phyloP scores from a whole-genome alignment of 495 filamentous ascomycete genomes.

The Copromyces sp. region DNA sequence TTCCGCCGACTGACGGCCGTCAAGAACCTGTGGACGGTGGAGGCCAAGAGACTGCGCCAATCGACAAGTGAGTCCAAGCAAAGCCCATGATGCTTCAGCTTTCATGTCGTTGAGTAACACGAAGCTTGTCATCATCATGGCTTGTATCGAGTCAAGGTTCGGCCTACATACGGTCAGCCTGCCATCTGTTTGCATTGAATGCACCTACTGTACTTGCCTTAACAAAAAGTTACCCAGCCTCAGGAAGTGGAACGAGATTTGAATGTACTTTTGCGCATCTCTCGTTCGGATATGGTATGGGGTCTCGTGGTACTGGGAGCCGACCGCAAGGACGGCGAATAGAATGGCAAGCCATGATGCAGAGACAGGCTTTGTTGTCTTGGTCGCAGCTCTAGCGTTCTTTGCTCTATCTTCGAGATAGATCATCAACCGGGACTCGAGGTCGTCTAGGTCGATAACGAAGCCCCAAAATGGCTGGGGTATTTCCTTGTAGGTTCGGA shows the following conservation, averaged over 20 bases:
- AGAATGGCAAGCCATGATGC: constrained; percentile 62
- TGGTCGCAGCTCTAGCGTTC: constrained; percentile 37
- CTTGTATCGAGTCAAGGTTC: constrained; percentile 48
- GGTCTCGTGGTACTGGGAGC: constrained; percentile 68
- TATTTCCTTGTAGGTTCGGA: constrained; percentile 65
- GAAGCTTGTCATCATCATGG: constrained; percentile 42
- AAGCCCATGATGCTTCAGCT: constrained; percentile 47
- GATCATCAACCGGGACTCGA: constrained; percentile 54
- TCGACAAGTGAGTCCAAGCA: constrained; percentile 44
- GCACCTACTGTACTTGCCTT: constrained; percentile 18
- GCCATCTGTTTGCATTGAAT: background rate
- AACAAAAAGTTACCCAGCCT: constrained; percentile 43
- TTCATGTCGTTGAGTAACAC: constrained; percentile 51
- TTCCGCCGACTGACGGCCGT: constrained; percentile 26
- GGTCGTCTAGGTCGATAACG: constrained; percentile 54
- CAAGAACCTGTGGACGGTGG: constrained; percentile 33
- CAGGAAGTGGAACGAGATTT: constrained; percentile 48
- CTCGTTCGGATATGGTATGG: constrained; percentile 44
- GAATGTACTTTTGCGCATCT: constrained; percentile 44
- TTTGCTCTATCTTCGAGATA: constrained; percentile 58
- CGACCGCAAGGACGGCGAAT: constrained; percentile 70
- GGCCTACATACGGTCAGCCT: constrained; percentile 25
- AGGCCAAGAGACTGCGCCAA: constrained; percentile 46
- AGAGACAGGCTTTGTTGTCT: constrained; percentile 44
- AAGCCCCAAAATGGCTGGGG: constrained; percentile 73